phyloP scores from a whole-genome alignment of 1,284 basidiomycete genomes.

The Tilletia horrida region DNA sequence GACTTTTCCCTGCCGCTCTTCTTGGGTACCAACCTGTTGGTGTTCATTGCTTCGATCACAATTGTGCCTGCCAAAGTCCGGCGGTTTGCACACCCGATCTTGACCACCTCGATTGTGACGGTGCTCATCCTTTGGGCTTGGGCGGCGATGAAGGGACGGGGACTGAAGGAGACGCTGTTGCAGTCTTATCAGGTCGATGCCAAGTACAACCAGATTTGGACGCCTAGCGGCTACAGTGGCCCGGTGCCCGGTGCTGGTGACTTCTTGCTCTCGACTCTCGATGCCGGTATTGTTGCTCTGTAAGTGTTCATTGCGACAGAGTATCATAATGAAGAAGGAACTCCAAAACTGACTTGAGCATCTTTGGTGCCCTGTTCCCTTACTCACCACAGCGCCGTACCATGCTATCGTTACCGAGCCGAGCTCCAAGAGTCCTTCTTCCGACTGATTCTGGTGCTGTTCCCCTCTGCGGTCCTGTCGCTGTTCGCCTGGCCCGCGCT shows the following conservation, averaged over 20 bases:
- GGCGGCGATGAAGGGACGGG: conserved; percentile 29
- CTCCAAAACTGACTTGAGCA: too few relatives aligned
- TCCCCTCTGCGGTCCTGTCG: conserved; percentile 33
- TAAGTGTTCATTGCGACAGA: too few relatives aligned
- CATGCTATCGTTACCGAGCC: conserved; percentile 44
- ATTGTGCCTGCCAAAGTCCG: conserved; percentile 37
- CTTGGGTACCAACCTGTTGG: conserved; percentile 39
- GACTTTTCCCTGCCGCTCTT: conserved; percentile 44
- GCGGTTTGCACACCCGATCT: conserved; percentile 42
- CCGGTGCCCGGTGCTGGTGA: conserved; percentile 46
- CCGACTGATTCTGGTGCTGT: conserved; percentile 34
- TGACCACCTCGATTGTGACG: conserved; percentile 39
- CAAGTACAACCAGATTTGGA: conserved; percentile 39
- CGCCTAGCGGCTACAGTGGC: conserved; percentile 31
- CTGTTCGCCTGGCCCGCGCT: conserved; percentile 41
- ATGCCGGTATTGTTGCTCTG: conserved; percentile 45
- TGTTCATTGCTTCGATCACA: conserved; percentile 38
- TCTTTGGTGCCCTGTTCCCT: too few relatives aligned
- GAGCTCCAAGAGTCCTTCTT: conserved; percentile 34
- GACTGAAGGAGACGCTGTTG: conserved; percentile 27
- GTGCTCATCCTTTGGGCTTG: conserved; percentile 43
- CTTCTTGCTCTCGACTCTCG: conserved; percentile 38
- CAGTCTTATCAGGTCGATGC: conserved; percentile 33
- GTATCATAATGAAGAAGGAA: too few relatives aligned
- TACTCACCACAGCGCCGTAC: conserved; percentile 37